Evolutionary conservation across 2,329 filamentous ascomycete genomes (phyloP), one percentile per base, ranked within the genome.

Genomic region (Arthrobotrys entomopaga): DNA sequence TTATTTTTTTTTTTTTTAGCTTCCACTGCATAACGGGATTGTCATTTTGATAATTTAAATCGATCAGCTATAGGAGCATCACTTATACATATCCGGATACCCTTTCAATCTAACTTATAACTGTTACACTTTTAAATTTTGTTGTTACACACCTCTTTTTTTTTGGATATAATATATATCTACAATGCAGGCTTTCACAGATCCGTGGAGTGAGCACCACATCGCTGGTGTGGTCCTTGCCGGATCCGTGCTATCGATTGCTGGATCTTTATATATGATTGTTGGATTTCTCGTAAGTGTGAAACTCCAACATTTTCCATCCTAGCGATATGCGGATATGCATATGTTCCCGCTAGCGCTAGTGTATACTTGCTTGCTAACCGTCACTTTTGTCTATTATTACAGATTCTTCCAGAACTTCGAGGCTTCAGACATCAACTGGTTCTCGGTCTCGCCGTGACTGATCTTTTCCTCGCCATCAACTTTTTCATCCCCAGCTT

Each of bases 211-310:
- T 26, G 43, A 73, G 48, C 48, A 22, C 22, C 69, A 73, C 50
- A 20, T 73, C 20, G 69, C 69, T 2, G 61, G 61, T 24, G 69
- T 73, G 15, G 61, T 73, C 15, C 54, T 73, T 6, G 56, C 63
- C 11, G 69, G 69, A 15, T 73, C 69, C 7, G 63, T 73, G 3
- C 15, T 73, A 26, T 73, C 69, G 16, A 73, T 73, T 53, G 61
- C 63, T 20, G 69, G 69, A 38, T 66, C 69, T 29, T 13, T 73
- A 4, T 73, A 73, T 22, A 73, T 73, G 69, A 73, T 73, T 16
- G 16, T 66, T 19, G 56, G 69, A 13, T 66, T 73, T 50, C 8
- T 73, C 10, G 69, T 73, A 66, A 57, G 69, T 60, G 7, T 11
- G 11, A 7, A 34, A 34, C 29, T 7, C 29, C 5, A 34, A 7